Conservation (phyloP, 2,329 filamentous ascomycete species). For the Trichoderma sp. region DNA sequence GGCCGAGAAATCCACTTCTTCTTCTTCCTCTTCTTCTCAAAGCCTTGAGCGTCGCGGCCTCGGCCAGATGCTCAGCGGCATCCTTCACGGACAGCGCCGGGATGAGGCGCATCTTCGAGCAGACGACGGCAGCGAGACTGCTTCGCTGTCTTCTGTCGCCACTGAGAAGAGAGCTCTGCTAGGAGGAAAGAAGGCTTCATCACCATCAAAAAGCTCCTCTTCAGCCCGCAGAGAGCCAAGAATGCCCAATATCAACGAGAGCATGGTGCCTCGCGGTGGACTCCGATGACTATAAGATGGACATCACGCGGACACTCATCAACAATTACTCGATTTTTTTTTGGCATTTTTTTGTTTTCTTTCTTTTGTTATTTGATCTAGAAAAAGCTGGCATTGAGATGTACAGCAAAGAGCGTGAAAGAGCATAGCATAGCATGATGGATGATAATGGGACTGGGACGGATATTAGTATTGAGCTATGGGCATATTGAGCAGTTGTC, state of each 20-base stretch:
- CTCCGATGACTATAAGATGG: not conserved
- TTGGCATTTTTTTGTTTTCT: not conserved
- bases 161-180: constrained; percentile 25
- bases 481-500: not conserved
- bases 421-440: not conserved
- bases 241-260: constrained; percentile 6
- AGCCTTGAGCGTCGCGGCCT: not conserved
- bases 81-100: constrained; percentile 20
- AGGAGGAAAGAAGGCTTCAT: constrained; percentile 4
- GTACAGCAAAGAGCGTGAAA: not conserved
- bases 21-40: constrained; percentile 5
- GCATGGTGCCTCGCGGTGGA: not conserved
- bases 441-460: not conserved
- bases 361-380: not conserved
- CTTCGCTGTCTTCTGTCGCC: constrained; percentile 23
- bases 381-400: not conserved
- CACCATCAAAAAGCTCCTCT: not conserved
- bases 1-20: not conserved
- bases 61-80: constrained; percentile 11
- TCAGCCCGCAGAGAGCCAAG: not conserved
- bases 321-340: not conserved
- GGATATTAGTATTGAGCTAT: not conserved
- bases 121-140: constrained; percentile 10
- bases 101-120: constrained; percentile 14
- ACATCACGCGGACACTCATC: too few relatives aligned